Base-by-base conservation (phyloP, 163 green algal species). In the Chlorella variabilis region DNA sequence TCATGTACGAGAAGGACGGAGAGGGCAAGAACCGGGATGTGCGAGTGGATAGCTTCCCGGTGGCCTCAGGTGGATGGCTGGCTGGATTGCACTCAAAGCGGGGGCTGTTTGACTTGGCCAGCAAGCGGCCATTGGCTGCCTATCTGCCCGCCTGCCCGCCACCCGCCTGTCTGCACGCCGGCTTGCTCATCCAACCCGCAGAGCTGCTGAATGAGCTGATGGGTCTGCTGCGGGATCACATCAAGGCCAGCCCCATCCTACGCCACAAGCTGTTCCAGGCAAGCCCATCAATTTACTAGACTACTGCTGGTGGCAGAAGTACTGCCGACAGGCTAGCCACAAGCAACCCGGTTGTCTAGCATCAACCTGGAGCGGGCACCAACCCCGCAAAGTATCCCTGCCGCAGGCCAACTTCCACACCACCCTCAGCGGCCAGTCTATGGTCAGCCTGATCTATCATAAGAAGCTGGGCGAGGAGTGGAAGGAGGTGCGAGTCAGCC, bases 371-470 rank as follows among this genome's bases (percentile, higher is more conserved):
- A n/a, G n/a, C n/a, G n/a, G n/a, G n/a, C n/a, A n/a, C n/a, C n/a
- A n/a, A n/a, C n/a, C n/a, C n/a, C n/a, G n/a, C n/a, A n/a, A n/a
- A n/a, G n/a, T n/a, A n/a, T n/a, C n/a, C n/a, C n/a, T n/a, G n/a
- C n/a, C 29, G 21, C 85, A 94, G 87, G 93, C 89, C 67, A 97
- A 97, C 83, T 98, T 98, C 81, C 95, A 98, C 86, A 98, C 93
- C 68, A 95, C 95, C 3, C 86, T 97, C 42, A 91, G 71, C 45
- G 93, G 93, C 1, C 75, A 98, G 54, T 87, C 91, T 31, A 94
- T 98, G 90, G 86, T 99, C 17, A 96, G 91, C 0, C 75, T 98
- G 65, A 86, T 97, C 20, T 99, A 99, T 83, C 93, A 98, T 83
- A 90, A 87, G 29, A 92, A 91, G 68, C 86, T 99, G 65, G 88